Evolutionary conservation across 2,329 filamentous ascomycete species (phyloP).

Genomic region (Arthrinium phaeospermum): DNA sequence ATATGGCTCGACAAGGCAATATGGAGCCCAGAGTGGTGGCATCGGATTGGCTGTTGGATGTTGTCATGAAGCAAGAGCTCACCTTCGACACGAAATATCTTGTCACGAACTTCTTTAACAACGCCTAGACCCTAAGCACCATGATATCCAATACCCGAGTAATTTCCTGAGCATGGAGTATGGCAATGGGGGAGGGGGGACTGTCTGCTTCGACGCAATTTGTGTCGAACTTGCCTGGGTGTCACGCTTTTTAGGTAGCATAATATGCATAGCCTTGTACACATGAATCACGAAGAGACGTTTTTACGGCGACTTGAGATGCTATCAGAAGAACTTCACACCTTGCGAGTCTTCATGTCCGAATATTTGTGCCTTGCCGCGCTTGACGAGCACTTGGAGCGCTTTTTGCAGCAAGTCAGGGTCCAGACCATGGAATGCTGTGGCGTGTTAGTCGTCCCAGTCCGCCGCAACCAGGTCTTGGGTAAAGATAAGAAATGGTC

Average conservation of each 20-base stretch:
- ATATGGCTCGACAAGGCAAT: slow-evolving; percentile 78
- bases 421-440: slow-evolving; percentile 93
- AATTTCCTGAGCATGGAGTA: slow-evolving; percentile 16
- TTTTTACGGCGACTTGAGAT: background rate
- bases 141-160: background rate
- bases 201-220: slow-evolving; percentile 4
- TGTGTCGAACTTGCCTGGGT: slow-evolving; percentile 1
- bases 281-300: slow-evolving; percentile 19
- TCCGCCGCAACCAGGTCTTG: background rate
- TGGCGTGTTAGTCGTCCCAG: slow-evolving; percentile 24
- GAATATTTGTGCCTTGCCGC: slow-evolving; percentile 92
- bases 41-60: slow-evolving; percentile 88
- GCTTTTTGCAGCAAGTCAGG: slow-evolving; percentile 79
- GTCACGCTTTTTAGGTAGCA: slow-evolving; percentile 2
- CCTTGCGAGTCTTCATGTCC: slow-evolving; percentile 86
- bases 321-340: slow-evolving; percentile 89
- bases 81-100: slow-evolving; percentile 70
- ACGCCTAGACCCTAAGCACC: background rate
- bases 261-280: slow-evolving; percentile 15
- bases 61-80: slow-evolving; percentile 86
- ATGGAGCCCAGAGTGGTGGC: slow-evolving; percentile 82
- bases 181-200: background rate
- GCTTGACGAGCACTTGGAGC: slow-evolving; percentile 82
- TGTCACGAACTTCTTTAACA: slow-evolving; percentile 49
- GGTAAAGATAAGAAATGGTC: background rate